Base-by-base conservation (phyloP, 2,329 filamentous ascomycete species). In the Xylaria multiplex region DNA sequence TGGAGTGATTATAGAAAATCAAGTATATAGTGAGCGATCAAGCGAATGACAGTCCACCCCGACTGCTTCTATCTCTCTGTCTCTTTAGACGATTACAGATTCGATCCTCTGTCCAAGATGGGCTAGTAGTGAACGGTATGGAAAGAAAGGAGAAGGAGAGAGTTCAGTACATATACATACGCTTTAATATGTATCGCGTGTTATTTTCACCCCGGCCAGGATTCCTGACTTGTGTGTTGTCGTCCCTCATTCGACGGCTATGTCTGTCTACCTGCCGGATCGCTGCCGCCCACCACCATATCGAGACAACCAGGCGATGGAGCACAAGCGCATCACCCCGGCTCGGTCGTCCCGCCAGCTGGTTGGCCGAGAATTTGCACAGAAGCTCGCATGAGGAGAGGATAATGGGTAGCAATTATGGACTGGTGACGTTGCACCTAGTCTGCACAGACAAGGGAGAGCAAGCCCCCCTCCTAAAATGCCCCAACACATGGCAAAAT, bases 21-120 rank as follows among this genome's bases (percentile, higher is more conserved):
- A 22, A 65, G 62, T 70, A 65, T 71, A 70, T 69, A 71, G 54
- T 50, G 65, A 62, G 50, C 53, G 66, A 65, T 66, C 30, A 67
- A 73, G 69, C 72, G 70, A 74, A 67, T 70, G 71, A 73, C 70
- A 66, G 66, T 66, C 50, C 60, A 63, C 46, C 68, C 69, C 66
- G 49, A 59, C 64, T 72, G 62, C 70, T 69, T 70, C 65, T 67
- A 62, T 19, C 40, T 55, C 37, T 30, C 37, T 55, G 62, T 70
- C 60, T 67, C 42, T 55, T 64, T 59, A 65, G 65, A 54, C 46
- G 35, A 53, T 27, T 54, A 53, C 55, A 42, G 49, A 54, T 40
- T 56, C 16, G 48, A 57, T 45, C 40, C 52, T 54, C 27, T 60
- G 16, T 65, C 30, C 43, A 52, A 53, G 43, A 35, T 24, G 11